These are phyloP conservation scores for Thermothelomyces thermophilus DNA, from an alignment of 2,329 filamentous ascomycete species.

Conservation along the genomic window DNA sequence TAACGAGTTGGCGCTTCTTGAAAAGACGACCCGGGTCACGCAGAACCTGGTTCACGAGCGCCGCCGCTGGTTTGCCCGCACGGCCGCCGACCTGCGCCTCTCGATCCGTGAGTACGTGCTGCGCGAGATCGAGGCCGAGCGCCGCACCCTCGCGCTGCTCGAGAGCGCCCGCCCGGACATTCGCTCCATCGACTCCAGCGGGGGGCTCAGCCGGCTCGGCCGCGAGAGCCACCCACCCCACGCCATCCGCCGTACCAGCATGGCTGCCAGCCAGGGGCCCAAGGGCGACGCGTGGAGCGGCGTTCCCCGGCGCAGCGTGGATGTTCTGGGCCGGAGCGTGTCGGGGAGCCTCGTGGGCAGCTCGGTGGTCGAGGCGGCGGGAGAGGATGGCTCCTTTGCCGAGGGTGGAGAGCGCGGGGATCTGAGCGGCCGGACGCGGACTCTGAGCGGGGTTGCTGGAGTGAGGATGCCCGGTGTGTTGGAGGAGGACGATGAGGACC, in stretches of 20 bases:
- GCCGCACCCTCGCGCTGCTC: conserved; percentile 83
- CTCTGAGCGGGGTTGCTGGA: conserved; percentile 28
- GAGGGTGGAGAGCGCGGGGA: conserved; percentile 34
- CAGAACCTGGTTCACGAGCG: conserved; percentile 83
- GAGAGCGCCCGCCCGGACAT: conserved; percentile 92
- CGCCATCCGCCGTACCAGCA: conserved; percentile 57
- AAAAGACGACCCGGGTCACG: conserved; percentile 85
- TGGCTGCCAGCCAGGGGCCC: conserved; percentile 86
- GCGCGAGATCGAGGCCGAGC: conserved; percentile 91
- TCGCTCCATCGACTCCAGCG: conserved; percentile 82
- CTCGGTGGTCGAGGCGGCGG: conserved; percentile 55
- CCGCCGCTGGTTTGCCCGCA: conserved; percentile 83
- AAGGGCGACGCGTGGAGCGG: conserved; percentile 99
- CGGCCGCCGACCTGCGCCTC: conserved; percentile 71
- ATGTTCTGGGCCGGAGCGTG: conserved; percentile 70
- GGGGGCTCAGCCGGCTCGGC: conserved; percentile 82
- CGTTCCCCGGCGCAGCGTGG: conserved; percentile 67
- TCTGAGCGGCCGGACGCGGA: conserved; percentile 35
- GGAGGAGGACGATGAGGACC: conserved; percentile 86
- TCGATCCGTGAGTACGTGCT: conserved; percentile 89
- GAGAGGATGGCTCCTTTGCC: conserved; percentile 36
- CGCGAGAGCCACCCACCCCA: conserved; percentile 74
- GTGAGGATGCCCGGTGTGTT: conserved; percentile 49
- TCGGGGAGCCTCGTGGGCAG: conserved; percentile 49
- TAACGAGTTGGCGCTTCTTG: conserved; percentile 71